phyloP scores from a whole-genome alignment of 2,329 filamentous ascomycete genomes.

The Pseudopithomyces maydicus region DNA sequence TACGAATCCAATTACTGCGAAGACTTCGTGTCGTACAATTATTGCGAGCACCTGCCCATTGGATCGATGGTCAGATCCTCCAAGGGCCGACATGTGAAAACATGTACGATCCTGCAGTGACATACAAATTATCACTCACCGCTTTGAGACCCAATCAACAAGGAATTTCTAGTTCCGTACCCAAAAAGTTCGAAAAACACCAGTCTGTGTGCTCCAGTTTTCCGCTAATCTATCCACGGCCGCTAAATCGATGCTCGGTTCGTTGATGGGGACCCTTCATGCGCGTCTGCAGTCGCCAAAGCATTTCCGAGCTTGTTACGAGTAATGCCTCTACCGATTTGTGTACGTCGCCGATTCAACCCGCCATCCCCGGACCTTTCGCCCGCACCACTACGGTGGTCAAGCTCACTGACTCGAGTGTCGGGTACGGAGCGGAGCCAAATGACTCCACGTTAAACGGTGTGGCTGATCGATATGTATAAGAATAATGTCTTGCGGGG shows the following conservation, averaged over 20 bases:
- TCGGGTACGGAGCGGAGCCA: not conserved
- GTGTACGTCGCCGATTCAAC: slow-evolving; percentile 13
- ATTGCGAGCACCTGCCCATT: too few species aligned
- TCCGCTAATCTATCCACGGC: too few species aligned
- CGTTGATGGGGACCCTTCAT: not conserved
- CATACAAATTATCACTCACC: too few species aligned
- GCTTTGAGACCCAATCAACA: too few species aligned
- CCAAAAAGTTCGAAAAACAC: too few species aligned
- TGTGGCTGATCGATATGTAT: not conserved
- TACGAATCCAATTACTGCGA: not conserved
- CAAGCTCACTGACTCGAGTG: slow-evolving; percentile 13
- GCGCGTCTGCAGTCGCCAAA: slow-evolving; percentile 13
- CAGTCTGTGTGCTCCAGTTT: too few species aligned
- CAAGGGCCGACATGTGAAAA: too few species aligned
- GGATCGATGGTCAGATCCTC: too few species aligned
- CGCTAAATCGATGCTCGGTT: too few species aligned
- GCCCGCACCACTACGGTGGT: not conserved
- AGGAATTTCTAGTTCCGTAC: too few species aligned
- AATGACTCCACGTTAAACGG: not conserved
- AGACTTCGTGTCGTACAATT: too few species aligned
- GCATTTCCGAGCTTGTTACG: slow-evolving; percentile 16
- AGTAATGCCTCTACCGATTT: slow-evolving; percentile 6
- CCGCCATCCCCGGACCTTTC: not conserved
- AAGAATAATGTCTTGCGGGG: not conserved
- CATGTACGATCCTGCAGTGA: too few species aligned